Evolutionary conservation across 2,329 filamentous ascomycete species (phyloP), one percentile per base, ranked within the genome.

Genomic region (Epichloe bromicola): DNA sequence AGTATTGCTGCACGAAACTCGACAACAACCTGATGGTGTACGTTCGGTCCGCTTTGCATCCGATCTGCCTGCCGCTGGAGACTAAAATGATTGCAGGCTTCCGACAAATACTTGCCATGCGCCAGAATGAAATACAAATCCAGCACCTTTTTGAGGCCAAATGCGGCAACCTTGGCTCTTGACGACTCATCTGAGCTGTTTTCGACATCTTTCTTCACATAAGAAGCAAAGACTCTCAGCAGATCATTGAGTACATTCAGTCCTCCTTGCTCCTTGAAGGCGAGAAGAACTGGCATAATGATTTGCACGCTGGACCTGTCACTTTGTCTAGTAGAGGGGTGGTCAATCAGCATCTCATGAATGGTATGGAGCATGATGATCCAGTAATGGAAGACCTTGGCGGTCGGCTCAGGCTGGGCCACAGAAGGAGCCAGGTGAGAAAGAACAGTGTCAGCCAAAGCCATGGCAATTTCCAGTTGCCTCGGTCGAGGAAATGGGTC

Each of bases 201-300:
- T 33, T 60, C 59, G 17, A 58, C 50, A 3, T 60, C 60, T 30
- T 61, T 55, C 15, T 59, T 59, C 44, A 69, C 59, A 48, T 61
- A 58, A 8, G 54, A 51, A n/a, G 65, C 59, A 59, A 94, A 93
- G 17, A 78, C 74, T 40, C 79, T 72, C 10, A 94, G 75, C 62
- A 95, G 82, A 0, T 76, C 71, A 58, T 87, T 88, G 54, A 97
- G 70, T 5, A 81, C 75, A 8, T 82, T 76, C 53, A 98, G 75
- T 0, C 93, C 91, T 39, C 81, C 82, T 46, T 82, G 78, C 53
- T 88, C 83, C 65, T 90, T 91, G 71, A 98, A 96, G 1, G 88
- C 86, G 51, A 90, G 77, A 23, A 98, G 74, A 37, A 97, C 83
- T 30, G 93, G 77, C 42, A 88, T 85, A 49, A 85, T 78, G 14